phyloP scores from a whole-genome alignment of 352 stramenopile genomes.

The Nothophytophthora sp. region DNA sequence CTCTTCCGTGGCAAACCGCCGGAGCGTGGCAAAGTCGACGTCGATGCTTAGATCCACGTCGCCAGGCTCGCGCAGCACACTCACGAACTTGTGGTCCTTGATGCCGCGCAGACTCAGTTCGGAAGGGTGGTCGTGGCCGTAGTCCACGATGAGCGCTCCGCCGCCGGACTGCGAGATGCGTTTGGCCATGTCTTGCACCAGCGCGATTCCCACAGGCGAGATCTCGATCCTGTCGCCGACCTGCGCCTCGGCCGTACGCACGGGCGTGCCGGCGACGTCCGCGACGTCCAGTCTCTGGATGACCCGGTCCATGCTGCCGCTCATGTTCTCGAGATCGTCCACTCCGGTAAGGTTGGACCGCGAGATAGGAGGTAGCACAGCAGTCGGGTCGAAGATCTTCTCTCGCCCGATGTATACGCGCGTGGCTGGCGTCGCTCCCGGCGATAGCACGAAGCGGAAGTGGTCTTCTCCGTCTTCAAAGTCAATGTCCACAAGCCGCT shows the following conservation, averaged over 20 bases:
- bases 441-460: slow-evolving; percentile 94
- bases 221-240: slow-evolving; percentile 93
- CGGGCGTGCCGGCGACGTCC: slow-evolving; percentile 32
- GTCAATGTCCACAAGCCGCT: slow-evolving; percentile 94
- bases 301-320: slow-evolving; percentile 1
- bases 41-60: slow-evolving; percentile 92
- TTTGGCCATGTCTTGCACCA: slow-evolving; percentile 93
- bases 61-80: slow-evolving; percentile 89
- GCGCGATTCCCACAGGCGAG: slow-evolving; percentile 90
- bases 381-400: slow-evolving; percentile 73
- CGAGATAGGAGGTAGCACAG: slow-evolving; percentile 23
- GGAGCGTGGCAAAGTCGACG: slow-evolving; percentile 88
- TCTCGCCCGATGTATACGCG: slow-evolving; percentile 87
- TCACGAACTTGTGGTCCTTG: slow-evolving; percentile 94
- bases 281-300: slow-evolving; percentile 55
- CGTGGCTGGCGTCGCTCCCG: slow-evolving; percentile 89
- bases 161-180: slow-evolving; percentile 84
- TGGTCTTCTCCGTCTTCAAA: slow-evolving; percentile 81
- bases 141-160: slow-evolving; percentile 94
- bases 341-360: slow-evolving; percentile 27
- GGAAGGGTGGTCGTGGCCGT: slow-evolving; percentile 92
- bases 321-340: slow-evolving; percentile 30
- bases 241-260: slow-evolving; percentile 57
- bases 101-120: slow-evolving; percentile 93
- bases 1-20: slow-evolving; percentile 60